These are phyloP conservation scores for Margaritispora aquatica DNA, from an alignment of 495 filamentous ascomycete species.

Conservation along the genomic window DNA sequence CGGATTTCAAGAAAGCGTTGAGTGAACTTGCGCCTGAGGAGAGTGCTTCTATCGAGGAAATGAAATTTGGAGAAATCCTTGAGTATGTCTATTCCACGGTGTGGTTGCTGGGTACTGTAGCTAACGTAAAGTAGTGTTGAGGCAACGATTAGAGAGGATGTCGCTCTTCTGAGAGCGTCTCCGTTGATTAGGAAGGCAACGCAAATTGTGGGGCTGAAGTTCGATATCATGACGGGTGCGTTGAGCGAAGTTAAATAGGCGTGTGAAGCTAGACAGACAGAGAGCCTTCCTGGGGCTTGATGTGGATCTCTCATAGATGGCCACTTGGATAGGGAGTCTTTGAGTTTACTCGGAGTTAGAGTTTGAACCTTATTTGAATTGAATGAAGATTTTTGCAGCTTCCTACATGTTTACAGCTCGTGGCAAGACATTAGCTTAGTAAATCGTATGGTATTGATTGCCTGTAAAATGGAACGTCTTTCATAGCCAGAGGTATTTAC, in stretches of 20 bases:
- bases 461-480: too few relatives aligned
- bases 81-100: constrained; percentile 5
- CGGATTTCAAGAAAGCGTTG: constrained; percentile 17
- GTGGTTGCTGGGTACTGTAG: neutral
- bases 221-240: constrained; percentile 24
- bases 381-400: neutral
- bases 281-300: neutral
- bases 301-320: too few relatives aligned
- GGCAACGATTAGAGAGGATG: constrained; percentile 28
- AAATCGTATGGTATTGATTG: too few relatives aligned
- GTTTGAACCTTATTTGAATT: neutral
- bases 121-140: constrained; percentile 17
- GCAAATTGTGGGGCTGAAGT: constrained; percentile 26
- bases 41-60: constrained; percentile 15
- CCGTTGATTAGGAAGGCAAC: constrained; percentile 26
- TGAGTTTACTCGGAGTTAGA: neutral
- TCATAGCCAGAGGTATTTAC: too few relatives aligned
- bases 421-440: too few relatives aligned
- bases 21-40: constrained; percentile 23
- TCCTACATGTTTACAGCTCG: neutral
- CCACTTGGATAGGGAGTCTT: too few relatives aligned
- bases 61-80: constrained; percentile 27
- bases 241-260: constrained; percentile 12
- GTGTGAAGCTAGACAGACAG: neutral
- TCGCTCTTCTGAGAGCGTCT: constrained; percentile 21